Evolutionary conservation across 805 yeast species (phyloP), one percentile per base, ranked within the genome.

Genomic region (Starmerella asiatica): DNA sequence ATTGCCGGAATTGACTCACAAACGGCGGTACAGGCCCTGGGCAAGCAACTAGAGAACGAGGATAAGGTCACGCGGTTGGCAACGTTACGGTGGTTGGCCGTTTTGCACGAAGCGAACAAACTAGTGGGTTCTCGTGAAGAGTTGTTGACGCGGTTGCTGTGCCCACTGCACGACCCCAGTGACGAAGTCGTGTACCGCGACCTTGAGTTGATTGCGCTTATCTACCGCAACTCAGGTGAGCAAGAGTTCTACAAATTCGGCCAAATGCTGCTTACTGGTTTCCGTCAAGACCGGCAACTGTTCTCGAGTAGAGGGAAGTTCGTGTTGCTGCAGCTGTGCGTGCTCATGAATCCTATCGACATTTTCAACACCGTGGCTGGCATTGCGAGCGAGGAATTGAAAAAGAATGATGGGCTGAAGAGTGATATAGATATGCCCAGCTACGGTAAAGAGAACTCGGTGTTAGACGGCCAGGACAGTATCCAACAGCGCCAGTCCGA

Each of bases 21-120:
- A 0, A 62, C 79, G 5, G 75, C 84, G 1, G 75, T 85, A 30
- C 75, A 76, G 42, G 76, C 79, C 4, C 65, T 88, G 40, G 76
- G 83, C 3, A 56, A 74, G 30, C 93, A 85, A 54, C 75, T 80
- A 45, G 60, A 74, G 42, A 76, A 73, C 47, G 83, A 79, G 38
- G 77, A 81, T 49, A 94, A 84, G 45, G 74, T 76, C 21, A 80
- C 95, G 0, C 69, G 91, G 43, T 68, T 84, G 26, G 83, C 93
- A 0, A 77, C 91, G 19, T 62, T 91, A 27, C 94, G 86, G 47
- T 91, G 98, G 98, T 64, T 91, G 24, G 74, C 76, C 14, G 73
- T 83, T 69, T 65, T 91, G 30, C 88, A 85, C 53, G 68, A 73
- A 21, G 60, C 64, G 29, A 68, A 71, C 43, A 56, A 58, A 18